phyloP scores from a whole-genome alignment of 805 yeast species.

The Priceomyces haplophilus region DNA sequence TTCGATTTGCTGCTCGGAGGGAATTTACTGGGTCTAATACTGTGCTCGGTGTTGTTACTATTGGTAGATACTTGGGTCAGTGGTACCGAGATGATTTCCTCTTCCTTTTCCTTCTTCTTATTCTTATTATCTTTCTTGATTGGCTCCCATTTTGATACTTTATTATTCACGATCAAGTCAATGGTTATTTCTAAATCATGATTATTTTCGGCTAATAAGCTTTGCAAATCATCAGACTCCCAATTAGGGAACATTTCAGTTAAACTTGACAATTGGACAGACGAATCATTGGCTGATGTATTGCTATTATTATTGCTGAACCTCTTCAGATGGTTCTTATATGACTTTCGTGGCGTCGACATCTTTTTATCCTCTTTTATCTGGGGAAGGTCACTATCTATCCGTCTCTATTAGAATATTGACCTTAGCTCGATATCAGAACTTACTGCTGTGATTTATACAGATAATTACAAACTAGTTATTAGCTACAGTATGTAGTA shows the following conservation, averaged over 20 bases:
- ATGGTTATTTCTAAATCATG: slow-evolving; percentile 76
- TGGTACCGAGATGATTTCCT: slow-evolving; percentile 11
- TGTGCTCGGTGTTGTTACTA: slow-evolving; percentile 16
- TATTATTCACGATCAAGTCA: slow-evolving; percentile 85
- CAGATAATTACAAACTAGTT: slow-evolving; percentile 3
- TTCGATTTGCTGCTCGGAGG: slow-evolving; percentile 8
- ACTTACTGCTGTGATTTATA: slow-evolving; percentile 4
- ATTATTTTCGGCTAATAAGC: slow-evolving; percentile 69
- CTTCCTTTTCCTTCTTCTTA: slow-evolving; percentile 35
- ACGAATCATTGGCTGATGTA: slow-evolving; percentile 14
- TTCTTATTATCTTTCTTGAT: slow-evolving; percentile 68
- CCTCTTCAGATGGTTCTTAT: slow-evolving; percentile 48
- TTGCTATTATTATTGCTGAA: slow-evolving; percentile 22
- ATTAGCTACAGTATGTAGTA: background rate
- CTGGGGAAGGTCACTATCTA: slow-evolving; percentile 6
- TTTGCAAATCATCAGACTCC: slow-evolving; percentile 78
- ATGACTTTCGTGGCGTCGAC: slow-evolving; percentile 36
- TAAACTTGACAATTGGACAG: slow-evolving; percentile 51
- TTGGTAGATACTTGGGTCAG: slow-evolving; percentile 5
- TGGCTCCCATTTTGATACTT: slow-evolving; percentile 91
- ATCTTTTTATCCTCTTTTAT: slow-evolving; percentile 8
- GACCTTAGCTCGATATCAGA: slow-evolving; percentile 6
- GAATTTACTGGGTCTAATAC: slow-evolving; percentile 9
- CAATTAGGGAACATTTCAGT: slow-evolving; percentile 92
- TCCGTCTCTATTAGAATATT: slow-evolving; percentile 6